A percentile compares a stretch with the other conserved stretches of the same genome.
Conservation (phyloP, 1,139 yeast genomes). For the Geotrichum australiense region DNA sequence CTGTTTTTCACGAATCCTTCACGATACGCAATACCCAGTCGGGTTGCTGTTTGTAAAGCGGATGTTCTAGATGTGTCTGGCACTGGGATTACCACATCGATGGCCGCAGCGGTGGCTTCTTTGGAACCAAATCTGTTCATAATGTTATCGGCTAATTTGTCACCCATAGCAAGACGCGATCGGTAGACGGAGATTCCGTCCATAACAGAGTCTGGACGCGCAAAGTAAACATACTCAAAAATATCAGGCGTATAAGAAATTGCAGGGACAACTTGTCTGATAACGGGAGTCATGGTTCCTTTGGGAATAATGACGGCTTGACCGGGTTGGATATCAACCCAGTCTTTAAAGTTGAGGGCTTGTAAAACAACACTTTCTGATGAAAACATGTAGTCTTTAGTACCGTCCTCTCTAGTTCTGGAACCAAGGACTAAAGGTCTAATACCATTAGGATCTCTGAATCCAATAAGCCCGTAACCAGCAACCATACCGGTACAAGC, state of each 20-base stretch:
- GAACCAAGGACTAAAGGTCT: conserved; percentile 86
- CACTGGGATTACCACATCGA: conserved; percentile 95
- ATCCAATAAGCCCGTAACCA: conserved; percentile 91
- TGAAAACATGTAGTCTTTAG: conserved; percentile 89
- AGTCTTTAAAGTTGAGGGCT: conserved; percentile 81
- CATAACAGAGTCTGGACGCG: conserved; percentile 92
- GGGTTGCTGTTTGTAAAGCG: conserved; percentile 86
- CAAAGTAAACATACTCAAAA: conserved; percentile 95
- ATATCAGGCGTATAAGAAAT: conserved; percentile 85
- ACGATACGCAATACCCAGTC: conserved; percentile 74
- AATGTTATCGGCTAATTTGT: conserved; percentile 72
- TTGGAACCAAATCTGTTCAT: conserved; percentile 42
- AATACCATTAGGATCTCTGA: conserved; percentile 95
- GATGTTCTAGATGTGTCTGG: conserved; percentile 97
- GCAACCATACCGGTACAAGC: conserved; percentile 95
- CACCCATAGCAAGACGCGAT: conserved; percentile 92
- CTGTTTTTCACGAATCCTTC: conserved; percentile 97
- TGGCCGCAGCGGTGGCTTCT: conserved; percentile 45
- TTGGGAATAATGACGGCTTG: conserved; percentile 93
- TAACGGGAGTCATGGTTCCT: conserved; percentile 60
- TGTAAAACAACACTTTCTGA: conserved; percentile 91
- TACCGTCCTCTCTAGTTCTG: conserved; percentile 60
- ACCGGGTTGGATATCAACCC: conserved; percentile 85
- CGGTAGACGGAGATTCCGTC: conserved; percentile 95
- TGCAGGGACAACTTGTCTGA: conserved; percentile 79